Conservation (phyloP, 1,284 basidiomycete genomes). For the Cerioporus squamosus region DNA sequence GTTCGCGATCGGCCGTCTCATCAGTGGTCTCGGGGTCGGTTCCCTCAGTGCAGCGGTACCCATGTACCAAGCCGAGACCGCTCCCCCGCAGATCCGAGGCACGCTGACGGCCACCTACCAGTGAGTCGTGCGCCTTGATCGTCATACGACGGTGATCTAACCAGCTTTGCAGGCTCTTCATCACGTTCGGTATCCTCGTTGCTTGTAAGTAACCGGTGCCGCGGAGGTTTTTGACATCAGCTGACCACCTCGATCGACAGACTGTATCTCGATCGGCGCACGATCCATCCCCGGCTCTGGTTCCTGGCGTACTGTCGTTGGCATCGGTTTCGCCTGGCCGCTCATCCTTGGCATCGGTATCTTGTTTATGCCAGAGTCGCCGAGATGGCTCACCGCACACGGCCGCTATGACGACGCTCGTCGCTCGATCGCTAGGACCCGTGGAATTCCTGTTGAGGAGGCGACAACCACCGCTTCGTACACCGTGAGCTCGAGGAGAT, state of each 20-base stretch:
- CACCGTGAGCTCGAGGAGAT: constrained; percentile 56
- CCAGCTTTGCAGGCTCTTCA: constrained; percentile 58
- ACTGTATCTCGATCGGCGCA: constrained; percentile 64
- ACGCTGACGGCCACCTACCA: constrained; percentile 54
- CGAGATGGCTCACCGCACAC: constrained; percentile 66
- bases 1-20: constrained; percentile 70
- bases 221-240: background rate
- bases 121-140: constrained; percentile 12
- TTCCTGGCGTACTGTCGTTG: constrained; percentile 74
- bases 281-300: constrained; percentile 49
- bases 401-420: constrained; percentile 58
- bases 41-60: constrained; percentile 79
- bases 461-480: constrained; percentile 50
- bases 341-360: constrained; percentile 70
- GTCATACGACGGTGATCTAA: background rate
- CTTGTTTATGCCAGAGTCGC: constrained; percentile 77
- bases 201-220: constrained; percentile 52
- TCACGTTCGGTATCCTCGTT: constrained; percentile 78
- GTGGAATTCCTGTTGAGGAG: constrained; percentile 52
- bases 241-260: constrained; percentile 33
- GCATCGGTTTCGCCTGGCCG: constrained; percentile 74
- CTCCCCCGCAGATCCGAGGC: constrained; percentile 79
- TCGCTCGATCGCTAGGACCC: constrained; percentile 54
- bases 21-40: constrained; percentile 73
- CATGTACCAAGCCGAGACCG: constrained; percentile 79